A percentile compares a stretch with the other conserved stretches of the same genome.
phyloP scores from a whole-genome alignment of 2,329 filamentous ascomycete species.

The Claviceps monticola region DNA sequence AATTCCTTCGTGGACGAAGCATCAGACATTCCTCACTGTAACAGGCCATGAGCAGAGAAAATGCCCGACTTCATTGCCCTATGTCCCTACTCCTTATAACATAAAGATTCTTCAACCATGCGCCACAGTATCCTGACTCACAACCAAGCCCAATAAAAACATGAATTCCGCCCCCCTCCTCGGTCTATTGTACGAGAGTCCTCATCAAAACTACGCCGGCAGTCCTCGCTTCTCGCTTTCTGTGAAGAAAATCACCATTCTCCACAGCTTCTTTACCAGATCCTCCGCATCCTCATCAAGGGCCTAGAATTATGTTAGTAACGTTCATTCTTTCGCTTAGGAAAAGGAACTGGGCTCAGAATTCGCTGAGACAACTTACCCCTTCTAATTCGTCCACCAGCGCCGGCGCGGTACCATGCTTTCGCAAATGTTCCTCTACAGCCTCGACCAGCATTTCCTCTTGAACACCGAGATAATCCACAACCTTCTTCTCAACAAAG shows the following conservation, averaged over 20 bases:
- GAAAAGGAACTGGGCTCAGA: neutral
- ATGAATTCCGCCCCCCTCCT: neutral
- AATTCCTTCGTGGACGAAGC: neutral
- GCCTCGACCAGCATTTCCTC: conserved; percentile 92
- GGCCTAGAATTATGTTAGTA: conserved; percentile 38
- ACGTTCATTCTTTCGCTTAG: neutral
- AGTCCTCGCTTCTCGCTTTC: conserved; percentile 86
- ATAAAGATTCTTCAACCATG: neutral
- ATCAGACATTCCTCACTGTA: neutral
- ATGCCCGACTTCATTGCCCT: neutral
- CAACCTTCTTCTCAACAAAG: conserved; percentile 96
- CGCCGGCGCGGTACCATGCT: conserved; percentile 59
- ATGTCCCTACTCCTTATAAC: neutral
- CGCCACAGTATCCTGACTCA: neutral
- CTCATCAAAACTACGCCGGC: conserved; percentile 23
- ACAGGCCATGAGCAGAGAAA: neutral
- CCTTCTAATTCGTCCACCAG: conserved; percentile 75
- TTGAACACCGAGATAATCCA: conserved; percentile 91
- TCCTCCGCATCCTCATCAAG: conserved; percentile 91
- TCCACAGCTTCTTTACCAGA: conserved; percentile 92
- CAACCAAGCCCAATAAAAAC: neutral
- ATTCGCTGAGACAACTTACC: conserved; percentile 36
- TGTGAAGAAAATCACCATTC: conserved; percentile 96
- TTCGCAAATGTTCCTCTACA: conserved; percentile 74
- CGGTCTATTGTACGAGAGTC: neutral